Evolutionary conservation across 108 stramenopile species (phyloP), one percentile per base, ranked within the genome.

Genomic region (Cyclostephanos invisitatus): DNA sequence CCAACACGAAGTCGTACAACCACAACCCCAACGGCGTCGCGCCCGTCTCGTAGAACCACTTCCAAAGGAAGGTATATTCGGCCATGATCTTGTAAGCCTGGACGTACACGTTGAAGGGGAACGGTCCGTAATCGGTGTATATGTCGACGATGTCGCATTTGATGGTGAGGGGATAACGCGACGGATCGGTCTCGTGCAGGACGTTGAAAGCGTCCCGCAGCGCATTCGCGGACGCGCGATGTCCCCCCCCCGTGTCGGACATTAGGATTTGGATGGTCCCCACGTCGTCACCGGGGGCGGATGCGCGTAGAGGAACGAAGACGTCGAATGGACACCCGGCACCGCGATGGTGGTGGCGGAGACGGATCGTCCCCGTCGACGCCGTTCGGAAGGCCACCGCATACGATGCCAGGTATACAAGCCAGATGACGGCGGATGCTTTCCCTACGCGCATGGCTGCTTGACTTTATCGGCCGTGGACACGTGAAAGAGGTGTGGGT

Each of bases 211-310:
- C 90, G 67, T 91, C 89, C 22, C 84, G 77, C 14, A 94, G 68
- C 21, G 93, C 89, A 67, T 91, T 91, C 48, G 94, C 94, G 36
- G 88, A 89, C 40, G 94, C 94, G 17, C 91, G 87, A 60, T 95
- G 94, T 25, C 94, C 94, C 7, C 94, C 94, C 37, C 94, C 94
- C 5, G 94, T 95, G 65, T 91, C 91, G 20, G 87, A 86, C 89
- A 92, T 92, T 40, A 95, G 84, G 66, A 95, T 88, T 74, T 92
- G 91, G 60, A 95, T 85, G n/a, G 89, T 93, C 37, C 74, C 83
- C 10, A 51, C 36, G 17, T 83, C 79, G 48, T 83, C 50, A 2
- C 68, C 66, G 5, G 70, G 11, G 11, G 46, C 36, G 36, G 32
- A n/a, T n/a, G n/a, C n/a, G n/a, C n/a, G n/a, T n/a, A n/a, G n/a